Base-by-base conservation (phyloP, 2,329 filamentous ascomycete species). In the Penicillium freii region DNA sequence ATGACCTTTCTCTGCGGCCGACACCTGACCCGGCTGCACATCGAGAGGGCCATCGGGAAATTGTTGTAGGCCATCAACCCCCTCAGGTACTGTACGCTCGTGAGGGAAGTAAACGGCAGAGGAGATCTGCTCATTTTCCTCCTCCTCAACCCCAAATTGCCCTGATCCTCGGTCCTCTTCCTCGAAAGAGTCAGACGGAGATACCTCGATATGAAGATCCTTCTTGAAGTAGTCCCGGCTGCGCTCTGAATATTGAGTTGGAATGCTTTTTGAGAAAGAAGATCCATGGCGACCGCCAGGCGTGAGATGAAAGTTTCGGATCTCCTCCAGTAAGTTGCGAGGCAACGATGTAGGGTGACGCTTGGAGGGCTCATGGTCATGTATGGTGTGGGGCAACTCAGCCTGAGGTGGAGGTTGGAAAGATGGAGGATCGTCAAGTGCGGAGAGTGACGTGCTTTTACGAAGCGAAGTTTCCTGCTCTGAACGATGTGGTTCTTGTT, bases 91-190 rank as follows among this genome's bases (percentile, higher is more conserved):
- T 13, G 69, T 62, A 23, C 82, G 80, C 62, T 84, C 81, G 72
- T 87, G 85, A 25, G 85, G 85, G 62, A 84, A 86, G 68, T 87
- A 87, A 34, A 85, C 76, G 13, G 85, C 85, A 29, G 84, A 87
- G 0, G 84, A 85, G 39, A 87, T 87, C 59, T 86, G 84, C 68
- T 87, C 85, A 54, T 79, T 78, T 57, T 85, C 83, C 5, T 84
- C 84, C 34, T 84, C 82, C n/a, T 84, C 81, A 47, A 83, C 81
- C 34, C 81, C 82, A 27, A 76, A 74, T 23, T 67, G 70, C 10
- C 62, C 61, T 8, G 66, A 65, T 27, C 58, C 62, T 31, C 55
- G 62, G 10, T 62, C 64, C 42, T 64, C 69, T 44, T 61, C 57
- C 46, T 68, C 64, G 25, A 66, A 54, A 8, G 66, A 66, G 46